Conservation (phyloP, 768 basidiomycete species). For the Dendrothele bispora region DNA sequence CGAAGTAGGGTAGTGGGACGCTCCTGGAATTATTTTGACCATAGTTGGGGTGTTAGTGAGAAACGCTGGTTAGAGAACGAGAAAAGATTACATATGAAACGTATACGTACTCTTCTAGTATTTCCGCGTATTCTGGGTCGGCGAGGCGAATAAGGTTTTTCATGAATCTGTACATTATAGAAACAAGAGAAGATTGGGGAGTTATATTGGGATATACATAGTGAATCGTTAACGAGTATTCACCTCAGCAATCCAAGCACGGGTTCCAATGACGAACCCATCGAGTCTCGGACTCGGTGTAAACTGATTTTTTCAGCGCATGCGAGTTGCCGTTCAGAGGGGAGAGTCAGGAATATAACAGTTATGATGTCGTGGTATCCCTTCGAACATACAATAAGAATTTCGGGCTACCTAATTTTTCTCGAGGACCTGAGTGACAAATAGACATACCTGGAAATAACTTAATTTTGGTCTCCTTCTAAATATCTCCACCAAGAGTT, state of each 20-base stretch:
- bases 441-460: constrained; percentile 74
- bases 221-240: constrained; percentile 12
- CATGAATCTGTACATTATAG: constrained; percentile 51
- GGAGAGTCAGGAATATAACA: constrained; percentile 76
- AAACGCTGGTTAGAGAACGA: background rate
- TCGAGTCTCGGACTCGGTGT: constrained; percentile 81
- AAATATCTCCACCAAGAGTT: constrained; percentile 74
- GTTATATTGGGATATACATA: no score
- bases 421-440: background rate
- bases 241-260: constrained; percentile 79
- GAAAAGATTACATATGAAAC: background rate
- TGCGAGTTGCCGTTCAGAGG: constrained; percentile 51
- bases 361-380: constrained; percentile 94
- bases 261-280: constrained; percentile 84
- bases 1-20: constrained; percentile 84
- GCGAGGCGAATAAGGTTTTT: constrained; percentile 70
- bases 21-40: constrained; percentile 37
- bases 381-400: constrained; percentile 39
- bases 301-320: constrained; percentile 75
- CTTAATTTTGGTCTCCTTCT: constrained; percentile 68
- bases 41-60: constrained; percentile 1
- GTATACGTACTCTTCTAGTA: constrained; percentile 61
- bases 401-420: no score
- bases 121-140: constrained; percentile 67
- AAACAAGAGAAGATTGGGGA: background rate